phyloP scores from a whole-genome alignment of 1,284 basidiomycete genomes.

The Cutaneotrichosporon cavernicola region DNA sequence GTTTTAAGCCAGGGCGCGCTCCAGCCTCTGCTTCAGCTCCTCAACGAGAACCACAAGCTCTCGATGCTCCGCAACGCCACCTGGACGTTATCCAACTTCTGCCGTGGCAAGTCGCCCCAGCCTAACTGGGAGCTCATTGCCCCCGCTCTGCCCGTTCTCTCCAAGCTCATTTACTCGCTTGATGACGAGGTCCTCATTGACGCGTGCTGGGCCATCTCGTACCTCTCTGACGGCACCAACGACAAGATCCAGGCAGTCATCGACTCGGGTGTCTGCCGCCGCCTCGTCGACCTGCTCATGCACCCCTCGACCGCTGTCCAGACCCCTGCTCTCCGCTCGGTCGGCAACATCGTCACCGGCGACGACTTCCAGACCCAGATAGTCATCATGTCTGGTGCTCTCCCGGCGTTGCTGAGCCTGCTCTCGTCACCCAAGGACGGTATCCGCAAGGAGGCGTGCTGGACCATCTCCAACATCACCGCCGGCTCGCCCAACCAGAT shows the following conservation, averaged over 20 bases:
- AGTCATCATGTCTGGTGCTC: constrained; percentile 92
- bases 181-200: constrained; percentile 99
- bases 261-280: constrained; percentile 94
- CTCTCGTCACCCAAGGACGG: constrained; percentile 96
- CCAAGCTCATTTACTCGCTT: constrained; percentile 97
- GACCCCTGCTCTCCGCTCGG: constrained; percentile 94
- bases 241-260: constrained; percentile 99
- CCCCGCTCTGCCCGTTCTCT: constrained; percentile 90
- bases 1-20: constrained; percentile 60
- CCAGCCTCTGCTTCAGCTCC: constrained; percentile 56
- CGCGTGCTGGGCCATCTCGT: constrained; percentile 99
- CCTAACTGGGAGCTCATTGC: constrained; percentile 94
- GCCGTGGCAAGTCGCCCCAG: constrained; percentile 91
- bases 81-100: constrained; percentile 98
- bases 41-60: constrained; percentile 75
- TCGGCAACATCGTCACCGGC: constrained; percentile 98
- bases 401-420: constrained; percentile 86
- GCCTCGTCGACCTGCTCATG: constrained; percentile 96
- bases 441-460: constrained; percentile 88
- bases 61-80: constrained; percentile 97
- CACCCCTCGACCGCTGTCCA: constrained; percentile 98
- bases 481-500: constrained; percentile 96
- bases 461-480: constrained; percentile 99
- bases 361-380: constrained; percentile 99
- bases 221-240: constrained; percentile 97